Base-by-base conservation (phyloP, 2,329 filamentous ascomycete genomes). In the Cucurbitaria berberidis region DNA sequence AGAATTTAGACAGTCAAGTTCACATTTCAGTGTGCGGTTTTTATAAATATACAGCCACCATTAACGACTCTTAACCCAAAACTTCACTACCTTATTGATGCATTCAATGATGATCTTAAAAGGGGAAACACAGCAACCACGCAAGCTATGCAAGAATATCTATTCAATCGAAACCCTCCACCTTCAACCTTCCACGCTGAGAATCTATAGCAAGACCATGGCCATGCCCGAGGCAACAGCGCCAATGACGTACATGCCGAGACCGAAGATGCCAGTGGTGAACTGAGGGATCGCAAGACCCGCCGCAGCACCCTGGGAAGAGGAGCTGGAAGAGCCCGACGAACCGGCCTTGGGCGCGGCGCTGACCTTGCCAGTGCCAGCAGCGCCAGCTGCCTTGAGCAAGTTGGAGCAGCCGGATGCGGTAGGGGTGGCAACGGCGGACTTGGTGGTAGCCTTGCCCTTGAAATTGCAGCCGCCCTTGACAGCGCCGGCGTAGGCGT, bases 381-480 rank as follows among this genome's bases (percentile, higher is more conserved):
- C 80, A 27, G 84, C 78, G 65, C 86, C 88, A 53, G 89, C 90
- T 59, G 85, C 81, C 29, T 78, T 76, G 52, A 95, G 77, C 51
- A 88, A 79, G 42, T 75, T 66, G 46, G 77, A 72, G 82, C 90
- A 93, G 51, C 74, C 75, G 24, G 78, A 76, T 27, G 70, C 70
- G 13, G 82, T 76, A 29, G 79, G 77, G 41, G 76, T 67, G 42
- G 80, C 72, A 39, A 79, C 72, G 45, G 79, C 69, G 53, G 80
- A 73, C 74, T 83, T 82, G 48, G 82, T 78, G 52, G 79, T 78
- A 43, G 88, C 90, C 65, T 86, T 78, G 64, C 89, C 88, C 52
- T 82, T 78, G 77, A 93, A 93, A 80, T 86, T 81, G 73, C 90
- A 96, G 27, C 90, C 87, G 48, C 77, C 77, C 22, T 78, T 71